Percentiles rank a stretch among this genome's conserved stretches.
Conservation (phyloP, 768 basidiomycete species). For the Mycena olivaceomarginata region DNA sequence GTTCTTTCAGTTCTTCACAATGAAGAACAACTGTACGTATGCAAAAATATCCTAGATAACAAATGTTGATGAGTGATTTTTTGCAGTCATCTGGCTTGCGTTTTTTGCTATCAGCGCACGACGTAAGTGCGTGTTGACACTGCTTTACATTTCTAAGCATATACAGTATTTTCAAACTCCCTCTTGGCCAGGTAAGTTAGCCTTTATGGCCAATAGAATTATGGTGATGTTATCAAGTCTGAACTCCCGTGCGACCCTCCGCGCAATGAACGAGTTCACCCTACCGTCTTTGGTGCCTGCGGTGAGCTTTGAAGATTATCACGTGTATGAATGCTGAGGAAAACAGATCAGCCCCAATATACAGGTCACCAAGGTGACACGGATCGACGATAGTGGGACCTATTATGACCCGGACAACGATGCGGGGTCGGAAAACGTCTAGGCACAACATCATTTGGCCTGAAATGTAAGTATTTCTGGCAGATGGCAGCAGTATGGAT, state of each 20-base stretch:
- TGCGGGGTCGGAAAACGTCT: too few species aligned
- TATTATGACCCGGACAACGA: too few species aligned
- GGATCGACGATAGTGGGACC: too few species aligned
- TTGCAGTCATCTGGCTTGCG: constrained; percentile 5
- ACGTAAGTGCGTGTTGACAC: background rate
- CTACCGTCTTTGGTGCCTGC: too few species aligned
- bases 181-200: background rate
- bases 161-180: constrained; percentile 7
- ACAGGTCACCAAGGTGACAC: too few species aligned
- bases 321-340: too few species aligned
- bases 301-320: too few species aligned
- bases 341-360: too few species aligned
- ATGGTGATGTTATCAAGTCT: background rate
- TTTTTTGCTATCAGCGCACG: background rate
- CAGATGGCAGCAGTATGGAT: too few species aligned
- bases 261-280: constrained; percentile 1
- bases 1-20: background rate
- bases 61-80: background rate
- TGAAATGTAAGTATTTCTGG: too few species aligned
- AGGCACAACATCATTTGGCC: too few species aligned
- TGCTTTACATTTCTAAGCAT: background rate
- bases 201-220: background rate
- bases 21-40: constrained; percentile 1
- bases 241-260: constrained; percentile 4
- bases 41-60: too few species aligned